Conservation (phyloP, 2,329 filamentous ascomycete species). For the Aspergillus tanneri region DNA sequence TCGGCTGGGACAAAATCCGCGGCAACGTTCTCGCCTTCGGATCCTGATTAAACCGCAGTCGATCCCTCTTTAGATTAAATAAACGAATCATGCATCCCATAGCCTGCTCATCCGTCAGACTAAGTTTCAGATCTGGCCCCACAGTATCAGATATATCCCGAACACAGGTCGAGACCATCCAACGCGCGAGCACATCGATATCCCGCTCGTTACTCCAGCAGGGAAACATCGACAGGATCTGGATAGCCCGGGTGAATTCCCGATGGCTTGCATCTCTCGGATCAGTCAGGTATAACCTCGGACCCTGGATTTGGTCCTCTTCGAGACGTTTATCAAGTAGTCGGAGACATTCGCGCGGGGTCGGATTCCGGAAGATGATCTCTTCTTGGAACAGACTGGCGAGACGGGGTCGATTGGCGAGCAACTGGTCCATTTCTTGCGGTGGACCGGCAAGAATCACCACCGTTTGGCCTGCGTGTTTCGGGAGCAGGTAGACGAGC, state of each 20-base stretch:
- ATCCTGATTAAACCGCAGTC: constrained; percentile 21
- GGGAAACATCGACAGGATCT: constrained; percentile 23
- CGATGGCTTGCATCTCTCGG: constrained; percentile 15
- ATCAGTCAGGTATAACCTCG: constrained; percentile 16
- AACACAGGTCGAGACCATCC: constrained; percentile 21
- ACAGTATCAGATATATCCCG: constrained; percentile 13
- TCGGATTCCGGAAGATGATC: constrained; percentile 21
- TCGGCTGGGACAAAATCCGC: constrained; percentile 19
- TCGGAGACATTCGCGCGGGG: constrained; percentile 20
- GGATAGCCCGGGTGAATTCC: constrained; percentile 22
- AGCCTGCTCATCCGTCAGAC: constrained; percentile 19
- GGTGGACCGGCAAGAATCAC: constrained; percentile 20
- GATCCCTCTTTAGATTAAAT: constrained; percentile 22
- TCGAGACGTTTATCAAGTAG: constrained; percentile 19
- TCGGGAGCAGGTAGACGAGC: constrained; percentile 18
- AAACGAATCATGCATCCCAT: constrained; percentile 21
- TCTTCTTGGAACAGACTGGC: constrained; percentile 22
- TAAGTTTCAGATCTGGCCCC: constrained; percentile 4
- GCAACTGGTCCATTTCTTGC: constrained; percentile 19
- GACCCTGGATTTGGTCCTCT: constrained; percentile 14
- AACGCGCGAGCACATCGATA: constrained; percentile 17
- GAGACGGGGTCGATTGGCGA: constrained; percentile 19
- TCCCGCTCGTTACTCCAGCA: constrained; percentile 24
- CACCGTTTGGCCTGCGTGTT: constrained; percentile 14
- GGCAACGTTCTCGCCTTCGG: constrained; percentile 19